Evolutionary conservation across 208 protist genomes (phyloP).

Genomic region (Phytomonas francai): DNA sequence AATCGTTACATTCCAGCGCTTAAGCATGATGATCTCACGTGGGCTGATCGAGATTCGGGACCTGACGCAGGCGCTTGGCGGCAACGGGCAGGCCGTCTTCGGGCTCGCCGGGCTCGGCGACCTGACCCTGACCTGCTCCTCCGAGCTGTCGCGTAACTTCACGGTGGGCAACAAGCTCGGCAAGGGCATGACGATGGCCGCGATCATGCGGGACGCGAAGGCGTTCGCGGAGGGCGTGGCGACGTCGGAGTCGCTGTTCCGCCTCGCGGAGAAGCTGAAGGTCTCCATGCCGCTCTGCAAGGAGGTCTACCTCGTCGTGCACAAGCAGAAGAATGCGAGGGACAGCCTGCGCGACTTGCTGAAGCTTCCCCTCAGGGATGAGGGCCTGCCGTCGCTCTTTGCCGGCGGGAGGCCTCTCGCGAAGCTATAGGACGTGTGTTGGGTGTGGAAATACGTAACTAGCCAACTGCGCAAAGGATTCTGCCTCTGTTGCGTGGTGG

Average conservation of each 20-base stretch:
- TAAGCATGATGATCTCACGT: conserved; percentile 66
- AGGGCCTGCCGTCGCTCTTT: conserved; percentile 53
- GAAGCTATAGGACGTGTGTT: conserved; percentile 15
- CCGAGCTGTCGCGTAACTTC: conserved; percentile 86
- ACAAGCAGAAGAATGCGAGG: conserved; percentile 29
- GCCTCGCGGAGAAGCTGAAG: conserved; percentile 40
- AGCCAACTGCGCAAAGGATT: not conserved
- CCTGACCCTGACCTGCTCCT: conserved; percentile 85
- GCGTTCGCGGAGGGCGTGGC: conserved; percentile 76
- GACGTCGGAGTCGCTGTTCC: conserved; percentile 61
- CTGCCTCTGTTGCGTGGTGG: not conserved
- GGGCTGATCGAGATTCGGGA: conserved; percentile 83
- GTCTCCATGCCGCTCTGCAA: conserved; percentile 60
- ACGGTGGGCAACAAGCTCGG: conserved; percentile 75
- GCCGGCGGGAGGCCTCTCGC: conserved; percentile 11
- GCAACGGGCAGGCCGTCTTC: conserved; percentile 73
- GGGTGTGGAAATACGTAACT: not conserved
- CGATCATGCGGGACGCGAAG: conserved; percentile 51
- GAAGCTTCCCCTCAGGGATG: conserved; percentile 25
- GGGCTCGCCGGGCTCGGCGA: conserved; percentile 86
- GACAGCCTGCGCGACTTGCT: conserved; percentile 20
- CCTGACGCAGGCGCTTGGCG: conserved; percentile 64
- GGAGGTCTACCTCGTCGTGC: conserved; percentile 66
- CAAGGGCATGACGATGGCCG: conserved; percentile 52
- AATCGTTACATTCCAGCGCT: conserved; percentile 48